Conservation (phyloP, 345 rosid genomes). For the Citrus medica region DNA sequence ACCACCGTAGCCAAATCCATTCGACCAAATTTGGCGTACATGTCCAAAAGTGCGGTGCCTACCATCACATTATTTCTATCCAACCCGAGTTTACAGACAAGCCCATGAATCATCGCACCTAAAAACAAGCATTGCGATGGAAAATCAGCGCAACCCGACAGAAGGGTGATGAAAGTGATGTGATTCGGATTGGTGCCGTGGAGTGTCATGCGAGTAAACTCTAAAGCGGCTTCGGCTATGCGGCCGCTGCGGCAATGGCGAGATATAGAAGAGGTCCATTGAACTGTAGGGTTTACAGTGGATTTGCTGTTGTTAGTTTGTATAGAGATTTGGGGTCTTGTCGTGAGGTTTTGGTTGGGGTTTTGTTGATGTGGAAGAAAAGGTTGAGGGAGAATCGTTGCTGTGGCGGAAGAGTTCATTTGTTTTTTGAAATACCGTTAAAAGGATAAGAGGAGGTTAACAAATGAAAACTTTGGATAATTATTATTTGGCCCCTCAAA, state of each 20-base stretch:
- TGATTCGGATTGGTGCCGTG: conserved; percentile 62
- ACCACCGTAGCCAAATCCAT: conserved; percentile 46
- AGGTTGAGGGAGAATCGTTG: conserved; percentile 18
- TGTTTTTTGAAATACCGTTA: not conserved
- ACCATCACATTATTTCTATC: conserved; percentile 49
- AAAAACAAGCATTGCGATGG: conserved; percentile 30
- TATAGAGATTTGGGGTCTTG: conserved; percentile 14
- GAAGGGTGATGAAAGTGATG: conserved; percentile 48
- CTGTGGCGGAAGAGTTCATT: conserved; percentile 43
- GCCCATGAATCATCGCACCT: conserved; percentile 56
- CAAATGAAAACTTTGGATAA: not conserved
- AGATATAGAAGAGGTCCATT: conserved; percentile 74
- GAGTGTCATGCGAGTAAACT: conserved; percentile 55
- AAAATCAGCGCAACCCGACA: conserved; percentile 52
- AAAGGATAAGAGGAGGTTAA: not conserved
- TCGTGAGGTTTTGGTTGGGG: conserved; percentile 4
- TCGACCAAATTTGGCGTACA: conserved; percentile 52
- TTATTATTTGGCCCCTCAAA: not conserved
- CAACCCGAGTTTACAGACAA: conserved; percentile 56
- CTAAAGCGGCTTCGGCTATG: conserved; percentile 42
- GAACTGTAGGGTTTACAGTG: conserved; percentile 31
- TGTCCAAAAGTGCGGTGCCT: conserved; percentile 61
- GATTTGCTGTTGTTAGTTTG: conserved; percentile 16
- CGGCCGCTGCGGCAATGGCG: conserved; percentile 59
- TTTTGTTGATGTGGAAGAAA: conserved; percentile 20